Evolutionary conservation across 192 early-diverging fungal genomes (phyloP).

Genomic region (Entomortierella chlamydospora): DNA sequence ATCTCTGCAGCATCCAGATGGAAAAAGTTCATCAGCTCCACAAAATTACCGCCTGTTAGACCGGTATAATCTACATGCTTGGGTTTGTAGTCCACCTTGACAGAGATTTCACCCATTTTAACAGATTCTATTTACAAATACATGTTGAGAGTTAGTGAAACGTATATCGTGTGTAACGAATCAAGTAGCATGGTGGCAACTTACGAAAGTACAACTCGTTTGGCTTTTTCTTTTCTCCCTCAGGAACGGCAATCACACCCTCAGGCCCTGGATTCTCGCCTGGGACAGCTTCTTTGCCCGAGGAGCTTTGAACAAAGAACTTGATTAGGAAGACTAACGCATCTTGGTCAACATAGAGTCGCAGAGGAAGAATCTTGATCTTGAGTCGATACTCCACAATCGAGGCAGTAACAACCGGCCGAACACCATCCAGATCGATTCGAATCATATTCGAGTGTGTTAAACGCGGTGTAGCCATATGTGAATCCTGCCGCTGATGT

Average conservation of each 20-base stretch:
- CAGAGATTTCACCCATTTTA: slow-evolving; percentile 77
- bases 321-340: slow-evolving; percentile 83
- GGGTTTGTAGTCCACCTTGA: slow-evolving; percentile 98
- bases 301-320: slow-evolving; percentile 75
- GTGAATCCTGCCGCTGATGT: slow-evolving; percentile 65
- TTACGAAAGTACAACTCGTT: slow-evolving; percentile 67
- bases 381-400: slow-evolving; percentile 72
- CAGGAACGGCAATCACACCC: background rate
- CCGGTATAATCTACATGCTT: slow-evolving; percentile 84
- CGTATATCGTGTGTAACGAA: background rate
- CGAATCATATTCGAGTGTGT: slow-evolving; percentile 74
- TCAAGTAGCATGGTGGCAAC: slow-evolving; percentile 12
- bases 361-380: slow-evolving; percentile 78
- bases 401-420: slow-evolving; percentile 65
- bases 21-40: slow-evolving; percentile 93
- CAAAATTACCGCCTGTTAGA: slow-evolving; percentile 78
- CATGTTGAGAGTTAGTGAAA: background rate
- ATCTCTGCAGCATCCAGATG: slow-evolving; percentile 93
- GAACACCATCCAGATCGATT: slow-evolving; percentile 64
- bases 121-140: slow-evolving; percentile 61
- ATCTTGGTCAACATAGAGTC: slow-evolving; percentile 95
- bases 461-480: slow-evolving; percentile 65
- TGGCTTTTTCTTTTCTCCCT: slow-evolving; percentile 29
- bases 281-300: background rate
- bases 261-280: background rate